phyloP scores from a whole-genome alignment of 441 rosid species.

The Omphalea diandra region DNA sequence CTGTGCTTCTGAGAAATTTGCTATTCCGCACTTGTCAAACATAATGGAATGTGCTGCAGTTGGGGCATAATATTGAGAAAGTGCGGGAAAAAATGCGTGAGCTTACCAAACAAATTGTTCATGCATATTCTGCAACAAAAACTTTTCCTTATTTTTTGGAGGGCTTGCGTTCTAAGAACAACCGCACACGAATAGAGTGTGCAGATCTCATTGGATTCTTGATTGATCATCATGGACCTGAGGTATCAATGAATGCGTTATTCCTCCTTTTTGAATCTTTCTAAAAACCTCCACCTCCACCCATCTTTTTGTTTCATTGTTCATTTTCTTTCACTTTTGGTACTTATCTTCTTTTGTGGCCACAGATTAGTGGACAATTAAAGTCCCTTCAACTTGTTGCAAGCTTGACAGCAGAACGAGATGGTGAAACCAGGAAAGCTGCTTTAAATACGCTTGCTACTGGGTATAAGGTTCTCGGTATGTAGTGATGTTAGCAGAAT shows the following conservation, averaged over 20 bases:
- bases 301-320: not conserved
- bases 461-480: slow-evolving; percentile 97
- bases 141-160: slow-evolving; percentile 88
- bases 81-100: slow-evolving; percentile 99
- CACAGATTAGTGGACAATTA: slow-evolving; percentile 88
- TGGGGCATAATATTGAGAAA: slow-evolving; percentile 98
- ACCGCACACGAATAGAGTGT: slow-evolving; percentile 96
- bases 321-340: slow-evolving; percentile 15
- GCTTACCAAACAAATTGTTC: slow-evolving; percentile 81
- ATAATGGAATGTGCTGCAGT: slow-evolving; percentile 47
- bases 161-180: slow-evolving; percentile 97
- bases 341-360: slow-evolving; percentile 22
- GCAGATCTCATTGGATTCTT: slow-evolving; percentile 91
- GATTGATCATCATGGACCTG: slow-evolving; percentile 88
- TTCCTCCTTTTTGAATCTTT: not conserved
- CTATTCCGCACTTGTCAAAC: not conserved
- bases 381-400: slow-evolving; percentile 94
- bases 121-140: slow-evolving; percentile 73
- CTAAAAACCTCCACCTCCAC: not conserved
- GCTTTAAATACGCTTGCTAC: slow-evolving; percentile 96
- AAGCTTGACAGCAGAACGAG: slow-evolving; percentile 96
- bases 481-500: slow-evolving; percentile 20
- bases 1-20: not conserved
- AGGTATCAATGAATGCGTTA: slow-evolving; percentile 46
- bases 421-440: slow-evolving; percentile 98